Evolutionary conservation across 345 rosid species (phyloP), one percentile per base, ranked within the genome.

Genomic region (Salix viminalis): DNA sequence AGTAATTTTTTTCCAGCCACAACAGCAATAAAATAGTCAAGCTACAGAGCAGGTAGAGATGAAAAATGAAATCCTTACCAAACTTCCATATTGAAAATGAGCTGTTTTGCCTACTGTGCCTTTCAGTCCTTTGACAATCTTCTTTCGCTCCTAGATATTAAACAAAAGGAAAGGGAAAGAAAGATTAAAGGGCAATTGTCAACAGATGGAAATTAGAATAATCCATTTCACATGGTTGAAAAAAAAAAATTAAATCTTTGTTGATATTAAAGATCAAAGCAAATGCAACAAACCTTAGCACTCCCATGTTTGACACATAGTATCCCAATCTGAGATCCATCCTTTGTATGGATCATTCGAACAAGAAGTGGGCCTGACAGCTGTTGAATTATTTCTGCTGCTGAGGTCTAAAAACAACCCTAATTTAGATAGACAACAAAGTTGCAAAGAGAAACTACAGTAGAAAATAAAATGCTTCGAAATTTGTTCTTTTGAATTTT

Each of bases 261-360:
- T 24, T 3, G 16, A 76, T 28, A 26, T 14, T 30, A 69, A 36
- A 32, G 54, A 67, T 34, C 56, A 12, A 28, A 73, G 21, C 26
- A 52, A 37, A 34, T 36, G 41, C 62, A 79, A 73, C 81, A 75
- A 74, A 96, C 99, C 98, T 92, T 92, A 52, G 99, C 94, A 79
- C 89, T 90, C 77, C 99, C 99, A 86, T 94, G 91, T 87, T 92
- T 96, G 76, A 96, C 79, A 75, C 94, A 90, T 52, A 94, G 88
- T 75, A 90, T 85, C 58, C 95, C 99, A 83, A 94, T 81, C 88
- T 87, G 88, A 69, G 94, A 88, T 76, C 99, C 99, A 78, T 96
- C 98, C 78, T 89, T 91, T 21, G 98, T 92, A 84, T 96, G 99
- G 82, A 92, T 87, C 93, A 96, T 92, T 82, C 99, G 94, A 71